Percentiles rank a stretch among this genome's conserved stretches.
phyloP scores from a whole-genome alignment of 257 asterid genomes.

The Schizonepeta tenuifolia region DNA sequence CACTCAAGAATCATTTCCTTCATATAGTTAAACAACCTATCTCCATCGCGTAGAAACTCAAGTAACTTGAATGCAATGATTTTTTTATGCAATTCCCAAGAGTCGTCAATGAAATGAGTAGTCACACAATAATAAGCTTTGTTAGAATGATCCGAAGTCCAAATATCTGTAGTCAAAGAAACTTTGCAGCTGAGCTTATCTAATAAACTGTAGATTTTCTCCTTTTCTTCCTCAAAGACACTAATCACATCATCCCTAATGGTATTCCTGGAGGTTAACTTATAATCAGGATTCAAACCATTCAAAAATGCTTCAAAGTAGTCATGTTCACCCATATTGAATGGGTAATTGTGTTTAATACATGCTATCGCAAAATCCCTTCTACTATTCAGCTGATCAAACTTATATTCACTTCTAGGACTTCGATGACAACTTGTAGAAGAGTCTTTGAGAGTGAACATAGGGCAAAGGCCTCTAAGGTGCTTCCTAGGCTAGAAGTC shows the following conservation, averaged over 20 bases:
- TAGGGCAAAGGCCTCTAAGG: not conserved
- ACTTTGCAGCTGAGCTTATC: not conserved
- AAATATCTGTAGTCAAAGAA: no score
- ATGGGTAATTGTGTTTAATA: not conserved
- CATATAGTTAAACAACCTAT: not conserved
- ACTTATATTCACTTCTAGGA: no score
- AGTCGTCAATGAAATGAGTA: no score
- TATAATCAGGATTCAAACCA: not conserved
- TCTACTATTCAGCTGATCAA: not conserved
- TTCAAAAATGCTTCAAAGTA: not conserved
- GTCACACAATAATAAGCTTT: no score
- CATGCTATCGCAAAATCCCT: no score
- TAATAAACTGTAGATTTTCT: no score
- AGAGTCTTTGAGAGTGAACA: not conserved
- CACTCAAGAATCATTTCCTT: not conserved
- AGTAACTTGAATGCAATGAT: no score
- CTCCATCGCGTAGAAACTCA: no score
- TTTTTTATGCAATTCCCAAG: no score
- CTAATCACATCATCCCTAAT: not conserved
- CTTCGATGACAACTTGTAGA: not conserved
- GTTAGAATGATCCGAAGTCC: no score
- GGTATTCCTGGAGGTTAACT: not conserved
- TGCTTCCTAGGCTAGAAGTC: no score
- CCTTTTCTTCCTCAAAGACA: not conserved
- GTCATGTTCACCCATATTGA: slow-evolving; percentile 15